phyloP scores from a whole-genome alignment of 1,284 basidiomycete species.

The Pseudozyma tsukubaensis region DNA sequence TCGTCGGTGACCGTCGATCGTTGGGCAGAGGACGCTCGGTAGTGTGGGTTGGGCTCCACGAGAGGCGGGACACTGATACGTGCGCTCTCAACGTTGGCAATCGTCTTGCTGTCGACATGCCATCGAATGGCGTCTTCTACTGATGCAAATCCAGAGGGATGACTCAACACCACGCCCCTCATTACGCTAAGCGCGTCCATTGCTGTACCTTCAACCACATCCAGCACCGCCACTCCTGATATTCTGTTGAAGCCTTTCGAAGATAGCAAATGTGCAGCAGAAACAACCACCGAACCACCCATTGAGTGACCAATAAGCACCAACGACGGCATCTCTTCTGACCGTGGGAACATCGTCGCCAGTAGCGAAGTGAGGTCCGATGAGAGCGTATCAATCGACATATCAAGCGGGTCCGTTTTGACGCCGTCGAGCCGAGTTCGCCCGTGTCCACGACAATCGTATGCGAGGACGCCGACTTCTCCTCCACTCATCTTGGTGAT shows the following conservation, averaged over 20 bases:
- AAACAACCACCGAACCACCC: constrained; percentile 65
- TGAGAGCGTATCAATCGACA: constrained; percentile 58
- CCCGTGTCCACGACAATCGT: constrained; percentile 90
- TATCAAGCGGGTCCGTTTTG: constrained; percentile 33
- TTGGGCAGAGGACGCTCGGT: background rate
- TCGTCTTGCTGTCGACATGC: constrained; percentile 76
- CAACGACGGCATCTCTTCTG: constrained; percentile 50
- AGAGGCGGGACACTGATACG: constrained; percentile 64
- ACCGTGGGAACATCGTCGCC: constrained; percentile 44
- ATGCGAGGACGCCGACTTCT: constrained; percentile 83
- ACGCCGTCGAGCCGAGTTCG: constrained; percentile 17
- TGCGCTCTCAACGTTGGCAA: constrained; percentile 63
- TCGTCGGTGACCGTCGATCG: background rate
- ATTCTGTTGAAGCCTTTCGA: constrained; percentile 69
- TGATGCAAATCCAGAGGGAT: constrained; percentile 85
- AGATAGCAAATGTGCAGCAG: constrained; percentile 51
- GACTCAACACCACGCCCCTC: constrained; percentile 84
- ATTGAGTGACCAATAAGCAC: constrained; percentile 69
- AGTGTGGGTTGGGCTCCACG: constrained; percentile 42
- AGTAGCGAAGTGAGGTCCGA: constrained; percentile 49
- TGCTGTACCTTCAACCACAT: constrained; percentile 98
- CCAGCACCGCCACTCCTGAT: constrained; percentile 86
- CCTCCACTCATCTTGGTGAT: constrained; percentile 76
- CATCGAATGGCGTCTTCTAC: constrained; percentile 89
- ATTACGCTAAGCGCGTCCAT: constrained; percentile 90